Evolutionary conservation across 345 rosid genomes (phyloP).

Genomic region (Salix caprea): DNA sequence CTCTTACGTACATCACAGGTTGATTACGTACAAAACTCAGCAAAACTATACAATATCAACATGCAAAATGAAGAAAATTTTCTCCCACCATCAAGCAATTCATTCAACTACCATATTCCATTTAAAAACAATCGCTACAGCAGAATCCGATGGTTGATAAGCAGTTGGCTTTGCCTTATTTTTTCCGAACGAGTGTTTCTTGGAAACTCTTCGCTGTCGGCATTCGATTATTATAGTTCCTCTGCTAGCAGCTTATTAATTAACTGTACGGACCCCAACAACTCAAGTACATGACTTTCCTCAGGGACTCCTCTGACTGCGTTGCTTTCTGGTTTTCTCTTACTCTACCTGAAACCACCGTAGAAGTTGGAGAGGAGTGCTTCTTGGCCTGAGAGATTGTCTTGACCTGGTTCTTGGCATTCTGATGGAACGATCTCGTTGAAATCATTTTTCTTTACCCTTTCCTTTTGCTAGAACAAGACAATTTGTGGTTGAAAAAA

Average conservation of each 20-base stretch:
- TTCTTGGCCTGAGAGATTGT: conserved; percentile 16
- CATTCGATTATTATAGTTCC: not conserved
- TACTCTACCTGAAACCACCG: conserved; percentile 4
- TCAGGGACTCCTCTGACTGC: conserved; percentile 24
- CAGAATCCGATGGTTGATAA: not conserved
- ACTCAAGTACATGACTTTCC: conserved; percentile 27
- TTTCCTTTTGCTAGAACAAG: no score
- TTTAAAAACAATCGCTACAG: not conserved
- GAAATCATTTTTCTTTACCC: no score
- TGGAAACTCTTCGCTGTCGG: not conserved
- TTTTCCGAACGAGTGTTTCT: not conserved
- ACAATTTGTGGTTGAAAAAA: conserved; percentile 24
- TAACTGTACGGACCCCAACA: conserved; percentile 17
- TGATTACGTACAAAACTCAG: not conserved
- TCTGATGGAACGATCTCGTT: conserved; percentile 10
- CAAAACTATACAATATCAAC: not conserved
- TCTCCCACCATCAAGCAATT: not conserved
- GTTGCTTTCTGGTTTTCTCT: conserved; percentile 13
- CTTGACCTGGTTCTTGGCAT: conserved; percentile 35
- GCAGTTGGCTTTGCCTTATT: not conserved
- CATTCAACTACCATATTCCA: not conserved
- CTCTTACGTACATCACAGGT: not conserved
- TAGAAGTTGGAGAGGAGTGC: conserved; percentile 32
- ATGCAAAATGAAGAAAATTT: not conserved
- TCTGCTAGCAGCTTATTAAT: not conserved